phyloP scores from a whole-genome alignment of 768 basidiomycete species.

The Erythrobasidium yunnanense region DNA sequence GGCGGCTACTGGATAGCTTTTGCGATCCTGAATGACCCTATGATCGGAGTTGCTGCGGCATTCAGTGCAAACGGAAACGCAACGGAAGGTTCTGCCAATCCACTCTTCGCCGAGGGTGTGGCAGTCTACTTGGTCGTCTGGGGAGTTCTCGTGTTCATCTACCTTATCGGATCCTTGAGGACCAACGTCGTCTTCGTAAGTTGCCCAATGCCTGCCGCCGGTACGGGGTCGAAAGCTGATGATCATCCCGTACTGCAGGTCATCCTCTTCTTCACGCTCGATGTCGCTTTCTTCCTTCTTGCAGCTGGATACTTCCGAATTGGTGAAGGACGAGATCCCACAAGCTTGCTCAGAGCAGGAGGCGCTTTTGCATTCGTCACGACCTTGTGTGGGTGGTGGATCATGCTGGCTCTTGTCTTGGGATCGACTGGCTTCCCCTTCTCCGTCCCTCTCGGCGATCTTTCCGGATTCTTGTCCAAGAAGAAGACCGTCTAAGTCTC shows the following conservation, averaged over 20 bases:
- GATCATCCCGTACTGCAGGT: too few relatives aligned
- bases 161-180: slow-evolving; percentile 32
- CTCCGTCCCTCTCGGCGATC: slow-evolving; percentile 37
- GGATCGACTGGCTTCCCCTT: slow-evolving; percentile 34
- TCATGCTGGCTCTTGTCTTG: slow-evolving; percentile 31
- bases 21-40: slow-evolving; percentile 33
- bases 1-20: slow-evolving; percentile 35
- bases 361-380: slow-evolving; percentile 37
- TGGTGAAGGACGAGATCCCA: slow-evolving; percentile 17
- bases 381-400: slow-evolving; percentile 22
- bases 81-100: not conserved
- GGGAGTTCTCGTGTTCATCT: slow-evolving; percentile 20
- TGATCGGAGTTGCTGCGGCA: slow-evolving; percentile 29
- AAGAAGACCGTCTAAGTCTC: too few relatives aligned
- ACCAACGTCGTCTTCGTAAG: slow-evolving; percentile 35
- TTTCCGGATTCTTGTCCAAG: slow-evolving; percentile 33
- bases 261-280: slow-evolving; percentile 34
- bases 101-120: slow-evolving; percentile 35
- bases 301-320: slow-evolving; percentile 30
- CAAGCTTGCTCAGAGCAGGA: slow-evolving; percentile 27
- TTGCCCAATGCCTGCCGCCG: too few relatives aligned
- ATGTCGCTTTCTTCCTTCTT: slow-evolving; percentile 35
- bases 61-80: slow-evolving; percentile 23
- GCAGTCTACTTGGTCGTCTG: slow-evolving; percentile 28
- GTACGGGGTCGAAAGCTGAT: too few relatives aligned